Evolutionary conservation across 2,329 filamentous ascomycete genomes (phyloP).

Genomic region (Aspergillus sp.): DNA sequence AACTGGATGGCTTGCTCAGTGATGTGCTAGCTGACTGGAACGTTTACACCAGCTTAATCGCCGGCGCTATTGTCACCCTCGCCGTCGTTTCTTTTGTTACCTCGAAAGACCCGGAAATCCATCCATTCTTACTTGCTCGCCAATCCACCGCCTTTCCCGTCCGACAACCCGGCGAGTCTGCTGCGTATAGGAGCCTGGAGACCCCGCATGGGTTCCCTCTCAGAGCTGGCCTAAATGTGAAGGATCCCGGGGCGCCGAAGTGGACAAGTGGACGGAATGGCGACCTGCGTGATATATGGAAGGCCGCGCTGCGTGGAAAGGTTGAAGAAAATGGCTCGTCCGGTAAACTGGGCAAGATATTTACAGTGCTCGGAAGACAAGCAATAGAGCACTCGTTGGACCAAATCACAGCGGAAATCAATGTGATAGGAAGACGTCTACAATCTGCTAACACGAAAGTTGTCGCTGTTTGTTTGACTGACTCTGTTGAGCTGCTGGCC

Average conservation of each 20-base stretch:
- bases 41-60: conserved; percentile 71
- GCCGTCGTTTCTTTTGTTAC: conserved; percentile 70
- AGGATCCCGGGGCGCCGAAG: conserved; percentile 74
- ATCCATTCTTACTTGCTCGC: conserved; percentile 84
- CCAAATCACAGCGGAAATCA: conserved; percentile 81
- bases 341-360: conserved; percentile 66
- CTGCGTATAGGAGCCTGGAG: conserved; percentile 79
- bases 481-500: conserved; percentile 83
- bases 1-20: conserved; percentile 70
- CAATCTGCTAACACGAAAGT: conserved; percentile 67
- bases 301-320: conserved; percentile 65
- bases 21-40: conserved; percentile 78
- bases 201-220: conserved; percentile 83
- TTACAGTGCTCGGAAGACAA: conserved; percentile 76
- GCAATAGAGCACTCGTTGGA: conserved; percentile 70
- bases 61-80: conserved; percentile 64
- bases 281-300: conserved; percentile 90
- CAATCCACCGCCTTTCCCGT: conserved; percentile 78
- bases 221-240: conserved; percentile 75
- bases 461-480: conserved; percentile 87
- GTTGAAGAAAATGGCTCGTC: conserved; percentile 63
- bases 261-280: conserved; percentile 83
- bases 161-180: conserved; percentile 79
- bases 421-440: conserved; percentile 76
- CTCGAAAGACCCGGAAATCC: conserved; percentile 79